Conservation (phyloP, 108 stramenopile genomes). For the Conticribra guillardii region DNA sequence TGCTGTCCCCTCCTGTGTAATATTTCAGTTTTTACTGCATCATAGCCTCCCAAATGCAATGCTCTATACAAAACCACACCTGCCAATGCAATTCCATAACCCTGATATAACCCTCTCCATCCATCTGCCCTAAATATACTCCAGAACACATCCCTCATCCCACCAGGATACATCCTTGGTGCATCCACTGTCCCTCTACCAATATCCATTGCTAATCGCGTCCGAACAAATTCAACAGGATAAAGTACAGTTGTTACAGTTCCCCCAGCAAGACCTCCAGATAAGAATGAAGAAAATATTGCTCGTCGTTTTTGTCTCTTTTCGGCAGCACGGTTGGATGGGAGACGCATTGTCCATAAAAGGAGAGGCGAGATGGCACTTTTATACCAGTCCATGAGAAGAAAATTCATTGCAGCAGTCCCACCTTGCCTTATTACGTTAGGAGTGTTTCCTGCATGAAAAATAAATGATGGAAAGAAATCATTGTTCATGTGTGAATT, state of each 20-base stretch:
- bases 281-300: conserved; percentile 72
- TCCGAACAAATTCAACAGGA: conserved; percentile 96
- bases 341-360: conserved; percentile 38
- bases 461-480: conserved; percentile 2
- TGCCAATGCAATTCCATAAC: conserved; percentile 92
- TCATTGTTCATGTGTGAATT: too few relatives aligned
- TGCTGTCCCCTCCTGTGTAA: conserved; percentile 46
- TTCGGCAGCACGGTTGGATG: conserved; percentile 45
- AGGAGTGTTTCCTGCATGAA: conserved; percentile 66
- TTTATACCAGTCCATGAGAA: conserved; percentile 86
- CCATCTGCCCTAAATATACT: conserved; percentile 84
- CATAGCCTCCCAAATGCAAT: conserved; percentile 96
- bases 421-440: conserved; percentile 81
- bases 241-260: conserved; percentile 95
- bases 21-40: conserved; percentile 87
- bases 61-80: conserved; percentile 96
- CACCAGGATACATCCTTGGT: conserved; percentile 59
- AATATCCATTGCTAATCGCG: conserved; percentile 95
- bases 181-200: conserved; percentile 62
- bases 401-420: conserved; percentile 80
- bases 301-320: conserved; percentile 52
- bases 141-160: conserved; percentile 75
- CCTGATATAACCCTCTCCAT: conserved; percentile 93
- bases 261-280: conserved; percentile 96
- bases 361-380: conserved; percentile 47